Percentiles rank a stretch among this genome's conserved stretches.
Evolutionary conservation across 805 yeast genomes (phyloP).

Genomic region (Saturnispora galanensis): DNA sequence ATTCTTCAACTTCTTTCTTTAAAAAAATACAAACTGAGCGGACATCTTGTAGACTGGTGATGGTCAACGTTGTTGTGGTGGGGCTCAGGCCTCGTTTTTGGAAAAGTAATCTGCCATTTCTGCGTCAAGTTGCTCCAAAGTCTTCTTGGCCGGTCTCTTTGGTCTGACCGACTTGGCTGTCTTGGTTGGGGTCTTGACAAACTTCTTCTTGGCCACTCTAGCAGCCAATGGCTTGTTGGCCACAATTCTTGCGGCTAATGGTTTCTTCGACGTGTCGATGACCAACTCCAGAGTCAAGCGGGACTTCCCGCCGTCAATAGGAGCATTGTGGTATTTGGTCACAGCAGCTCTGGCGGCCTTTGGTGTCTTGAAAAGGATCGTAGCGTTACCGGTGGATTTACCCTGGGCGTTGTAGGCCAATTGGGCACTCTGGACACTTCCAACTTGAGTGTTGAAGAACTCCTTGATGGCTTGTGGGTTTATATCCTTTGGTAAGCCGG

Average conservation of each 20-base stretch:
- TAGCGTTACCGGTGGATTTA: constrained; percentile 84
- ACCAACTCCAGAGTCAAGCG: constrained; percentile 73
- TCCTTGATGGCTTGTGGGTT: constrained; percentile 61
- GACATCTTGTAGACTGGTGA: not conserved
- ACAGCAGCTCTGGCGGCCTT: constrained; percentile 72
- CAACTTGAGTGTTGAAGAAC: constrained; percentile 80
- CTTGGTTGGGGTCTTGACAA: constrained; percentile 20
- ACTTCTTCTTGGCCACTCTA: constrained; percentile 38
- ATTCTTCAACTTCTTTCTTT: not conserved
- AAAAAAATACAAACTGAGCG: not conserved
- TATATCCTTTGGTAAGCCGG: constrained; percentile 62
- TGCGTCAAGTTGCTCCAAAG: constrained; percentile 89
- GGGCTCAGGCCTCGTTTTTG: constrained; percentile 29
- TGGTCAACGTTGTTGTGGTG: not conserved
- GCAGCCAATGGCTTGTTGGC: constrained; percentile 32
- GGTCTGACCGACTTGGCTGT: constrained; percentile 9
- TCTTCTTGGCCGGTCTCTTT: constrained; percentile 42
- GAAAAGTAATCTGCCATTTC: constrained; percentile 96
- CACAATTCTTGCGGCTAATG: constrained; percentile 61
- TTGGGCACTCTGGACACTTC: constrained; percentile 65
- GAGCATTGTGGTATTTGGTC: constrained; percentile 80
- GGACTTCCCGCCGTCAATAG: constrained; percentile 79
- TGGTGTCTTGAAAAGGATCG: constrained; percentile 61
- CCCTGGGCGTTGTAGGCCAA: constrained; percentile 82
- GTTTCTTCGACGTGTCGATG: constrained; percentile 72